phyloP scores from a whole-genome alignment of 352 stramenopile species.

The Phytophthora colocasiae region DNA sequence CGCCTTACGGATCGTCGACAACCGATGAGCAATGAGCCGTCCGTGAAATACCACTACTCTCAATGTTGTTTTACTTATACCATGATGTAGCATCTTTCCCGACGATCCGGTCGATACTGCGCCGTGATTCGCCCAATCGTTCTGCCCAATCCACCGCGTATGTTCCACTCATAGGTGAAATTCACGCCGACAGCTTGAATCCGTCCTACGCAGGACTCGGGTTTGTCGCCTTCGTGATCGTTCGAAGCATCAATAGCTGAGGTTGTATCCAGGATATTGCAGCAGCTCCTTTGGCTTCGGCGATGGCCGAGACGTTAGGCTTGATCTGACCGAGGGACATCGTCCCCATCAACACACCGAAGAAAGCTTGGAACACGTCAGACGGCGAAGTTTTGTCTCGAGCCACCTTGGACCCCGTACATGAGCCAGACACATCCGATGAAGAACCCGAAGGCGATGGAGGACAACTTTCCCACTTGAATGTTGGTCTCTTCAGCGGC shows the following conservation, averaged over 20 bases:
- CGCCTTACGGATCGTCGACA: slow-evolving; percentile 94
- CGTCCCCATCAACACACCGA: slow-evolving; percentile 58
- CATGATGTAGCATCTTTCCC: slow-evolving; percentile 1
- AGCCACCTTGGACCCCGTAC: slow-evolving; percentile 36
- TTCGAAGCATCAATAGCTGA: slow-evolving; percentile 54
- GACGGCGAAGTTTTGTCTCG: slow-evolving; percentile 23
- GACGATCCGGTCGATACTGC: no score
- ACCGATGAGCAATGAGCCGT: slow-evolving; percentile 88
- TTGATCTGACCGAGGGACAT: slow-evolving; percentile 56
- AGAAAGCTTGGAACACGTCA: slow-evolving; percentile 60
- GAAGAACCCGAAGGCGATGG: slow-evolving; percentile 44
- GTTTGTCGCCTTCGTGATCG: slow-evolving; percentile 32
- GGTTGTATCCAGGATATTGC: slow-evolving; percentile 55
- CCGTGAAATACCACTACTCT: slow-evolving; percentile 1
- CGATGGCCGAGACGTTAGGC: slow-evolving; percentile 58
- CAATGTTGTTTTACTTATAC: neutral
- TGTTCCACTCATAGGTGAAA: no score
- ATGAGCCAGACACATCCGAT: slow-evolving; percentile 51
- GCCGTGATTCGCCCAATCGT: no score
- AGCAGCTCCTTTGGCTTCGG: slow-evolving; percentile 54
- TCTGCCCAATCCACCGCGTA: no score
- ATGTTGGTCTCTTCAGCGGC: slow-evolving; percentile 21
- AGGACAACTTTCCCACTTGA: slow-evolving; percentile 40
- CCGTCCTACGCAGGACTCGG: slow-evolving; percentile 32
- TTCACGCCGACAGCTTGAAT: slow-evolving; percentile 59